Base-by-base conservation (phyloP, 2,329 filamentous ascomycete genomes). In the Alternaria metachromatica region DNA sequence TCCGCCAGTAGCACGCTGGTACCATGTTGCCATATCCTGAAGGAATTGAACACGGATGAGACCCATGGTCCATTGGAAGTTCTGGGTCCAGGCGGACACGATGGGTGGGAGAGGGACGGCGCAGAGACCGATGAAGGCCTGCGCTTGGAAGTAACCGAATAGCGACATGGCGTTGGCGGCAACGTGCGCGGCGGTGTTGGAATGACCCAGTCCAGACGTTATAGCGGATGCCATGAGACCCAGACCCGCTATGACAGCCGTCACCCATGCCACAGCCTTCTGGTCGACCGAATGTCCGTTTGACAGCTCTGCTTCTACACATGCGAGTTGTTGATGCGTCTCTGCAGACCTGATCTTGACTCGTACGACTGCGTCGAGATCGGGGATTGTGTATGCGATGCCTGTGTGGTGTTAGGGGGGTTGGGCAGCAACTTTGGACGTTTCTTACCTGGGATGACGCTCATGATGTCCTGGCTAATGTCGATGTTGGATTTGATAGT, bases 41-140 rank as follows among this genome's bases (percentile, higher is more conserved):
- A 97, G 87, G 80, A 97, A 97, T n/a, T 85, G 85, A 45, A 97
- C 86, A 55, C 88, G 88, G 74, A 98, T 97, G 73, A 98, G 94
- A 72, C 95, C 95, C 93, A 98, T 96, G 76, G 91, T 96, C 95
- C 95, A 98, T 78, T 96, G 92, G 83, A 98, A 97, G 82, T 97
- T 95, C 82, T 97, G 94, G 2, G 94, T 97, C 95, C 95, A 98
- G 0, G 94, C 87, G 74, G 92, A 87, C 58, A 97, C 95, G 65
- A 97, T 92, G 0, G 95, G 95, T 10, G 95, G 95, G 58, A 97
- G 87, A 49, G 86, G 85, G 13, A 97, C 90, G 20, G 91, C 88
- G 58, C 90, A 92, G 81, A 97, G 90, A 67, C 94, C 94, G 73
- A 97, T 86, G 80, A 97, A 93, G 25, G 95, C 94, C 81, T 97